Base-by-base conservation (phyloP, 164 flowering plant genomes). In the Tetracentron sinense region DNA sequence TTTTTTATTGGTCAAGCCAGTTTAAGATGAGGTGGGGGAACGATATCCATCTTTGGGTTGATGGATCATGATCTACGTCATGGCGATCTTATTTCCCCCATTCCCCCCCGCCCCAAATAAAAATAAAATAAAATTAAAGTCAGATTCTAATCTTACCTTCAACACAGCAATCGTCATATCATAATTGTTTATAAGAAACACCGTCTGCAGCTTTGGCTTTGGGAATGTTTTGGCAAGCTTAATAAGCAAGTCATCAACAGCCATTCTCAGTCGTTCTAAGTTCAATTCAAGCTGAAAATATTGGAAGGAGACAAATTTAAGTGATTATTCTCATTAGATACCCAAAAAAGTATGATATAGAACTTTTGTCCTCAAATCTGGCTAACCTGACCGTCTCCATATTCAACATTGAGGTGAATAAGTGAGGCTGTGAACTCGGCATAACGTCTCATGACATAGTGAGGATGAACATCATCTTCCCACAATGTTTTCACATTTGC, bases 401-500 rank as follows among this genome's bases (percentile, higher is more conserved):
- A 88, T 67, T 86, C 96, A 56, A 83, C 88, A 78, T 94, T 91
- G 42, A 94, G 88, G 59, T 83, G 99, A 73, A 92, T 79, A 35
- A 94, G 89, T 35, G 99, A 94, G 52, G 96, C 96, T 44, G 99
- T 81, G 72, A 95, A 95, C 70, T 95, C 99, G 52, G 99, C 99
- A 85, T 95, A 95, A 49, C 99, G 97, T 65, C 99, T 83, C 92
- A 89, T 89, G 56, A 88, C 90, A 76, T 92, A 95, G 68, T 95
- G 99, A 56, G 99, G 97, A 81, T 85, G 99, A 46, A 88, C 84
- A 74, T 95, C 99, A 78, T 95, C 99, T 81, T 95, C 99, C 99
- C 99, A 95, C 66, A 95, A 74, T 4, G 83, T 79, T 75, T 75
- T 87, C 65, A 89, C 80, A 70, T 84, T 89, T 59, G 99, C 99